Percentiles rank a stretch among this genome's conserved stretches.
These are phyloP conservation scores for Teunomyces tritomae DNA, from an alignment of 805 yeast species.

Conservation along the genomic window DNA sequence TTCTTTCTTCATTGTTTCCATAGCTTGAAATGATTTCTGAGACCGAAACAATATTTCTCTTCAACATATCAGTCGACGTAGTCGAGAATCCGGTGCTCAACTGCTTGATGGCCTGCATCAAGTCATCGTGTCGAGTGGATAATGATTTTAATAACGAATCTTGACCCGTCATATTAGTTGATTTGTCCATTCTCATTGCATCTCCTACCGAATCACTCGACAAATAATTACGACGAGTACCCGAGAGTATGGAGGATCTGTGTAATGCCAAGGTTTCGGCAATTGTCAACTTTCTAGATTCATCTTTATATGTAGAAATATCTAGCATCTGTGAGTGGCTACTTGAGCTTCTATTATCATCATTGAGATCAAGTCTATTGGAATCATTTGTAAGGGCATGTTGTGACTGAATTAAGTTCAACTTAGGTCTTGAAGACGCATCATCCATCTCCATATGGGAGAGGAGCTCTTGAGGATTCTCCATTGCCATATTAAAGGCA, in stretches of 20 bases:
- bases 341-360: conserved; percentile 13
- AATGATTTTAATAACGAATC: not conserved
- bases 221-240: conserved; percentile 26
- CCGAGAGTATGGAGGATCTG: conserved; percentile 42
- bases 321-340: not conserved
- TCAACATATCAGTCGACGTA: conserved; percentile 3
- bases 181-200: conserved; percentile 15
- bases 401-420: conserved; percentile 1
- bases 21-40: conserved; percentile 21
- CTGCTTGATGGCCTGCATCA: conserved; percentile 37
- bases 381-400: not conserved
- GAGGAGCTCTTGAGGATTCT: conserved; percentile 51
- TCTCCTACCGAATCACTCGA: conserved; percentile 26
- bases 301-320: not conserved
- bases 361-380: not conserved
- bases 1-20: conserved; percentile 19
- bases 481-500: conserved; percentile 75
- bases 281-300: conserved; percentile 39
- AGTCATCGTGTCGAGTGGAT: conserved; percentile 12
- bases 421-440: conserved; percentile 1
- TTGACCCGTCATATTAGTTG: not conserved
- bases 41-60: conserved; percentile 7
- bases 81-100: conserved; percentile 33
- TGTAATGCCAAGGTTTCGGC: conserved; percentile 61
- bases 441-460: conserved; percentile 32